phyloP scores from a whole-genome alignment of 2,329 filamentous ascomycete species.

The Arthrobotrys entomopaga region DNA sequence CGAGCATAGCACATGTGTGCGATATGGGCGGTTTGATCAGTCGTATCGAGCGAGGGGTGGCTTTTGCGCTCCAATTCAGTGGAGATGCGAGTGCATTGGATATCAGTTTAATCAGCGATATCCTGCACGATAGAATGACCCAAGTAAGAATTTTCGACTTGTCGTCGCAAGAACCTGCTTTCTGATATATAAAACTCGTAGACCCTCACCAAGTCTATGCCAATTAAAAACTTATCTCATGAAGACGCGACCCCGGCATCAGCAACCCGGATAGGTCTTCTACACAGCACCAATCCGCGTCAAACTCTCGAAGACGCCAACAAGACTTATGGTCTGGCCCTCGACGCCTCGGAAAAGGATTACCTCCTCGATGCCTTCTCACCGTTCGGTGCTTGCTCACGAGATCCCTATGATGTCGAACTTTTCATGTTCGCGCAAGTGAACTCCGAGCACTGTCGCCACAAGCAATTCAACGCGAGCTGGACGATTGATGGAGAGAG shows the following conservation, averaged over 20 bases:
- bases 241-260: conserved; percentile 72
- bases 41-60: conserved; percentile 86
- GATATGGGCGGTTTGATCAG: conserved; percentile 76
- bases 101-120: conserved; percentile 70
- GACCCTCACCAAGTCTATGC: conserved; percentile 47
- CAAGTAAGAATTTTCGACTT: conserved; percentile 50
- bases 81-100: conserved; percentile 65
- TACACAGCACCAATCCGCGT: conserved; percentile 73
- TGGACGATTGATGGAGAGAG: conserved; percentile 91
- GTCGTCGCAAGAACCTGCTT: neutral
- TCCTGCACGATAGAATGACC: conserved; percentile 94
- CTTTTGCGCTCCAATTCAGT: conserved; percentile 75
- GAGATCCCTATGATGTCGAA: conserved; percentile 85
- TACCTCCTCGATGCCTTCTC: conserved; percentile 89
- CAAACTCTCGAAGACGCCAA: conserved; percentile 84
- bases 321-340: conserved; percentile 80
- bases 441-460: conserved; percentile 90
- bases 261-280: conserved; percentile 80
- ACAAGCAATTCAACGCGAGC: conserved; percentile 94
- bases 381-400: conserved; percentile 69
- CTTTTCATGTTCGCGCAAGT: conserved; percentile 99
- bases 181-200: conserved; percentile 5
- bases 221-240: conserved; percentile 26
- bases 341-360: conserved; percentile 89
- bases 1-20: conserved; percentile 91